Evolutionary conservation across 1,139 yeast species (phyloP), one percentile per base, ranked within the genome.

Genomic region (Sugiyamaella xylanicola): DNA sequence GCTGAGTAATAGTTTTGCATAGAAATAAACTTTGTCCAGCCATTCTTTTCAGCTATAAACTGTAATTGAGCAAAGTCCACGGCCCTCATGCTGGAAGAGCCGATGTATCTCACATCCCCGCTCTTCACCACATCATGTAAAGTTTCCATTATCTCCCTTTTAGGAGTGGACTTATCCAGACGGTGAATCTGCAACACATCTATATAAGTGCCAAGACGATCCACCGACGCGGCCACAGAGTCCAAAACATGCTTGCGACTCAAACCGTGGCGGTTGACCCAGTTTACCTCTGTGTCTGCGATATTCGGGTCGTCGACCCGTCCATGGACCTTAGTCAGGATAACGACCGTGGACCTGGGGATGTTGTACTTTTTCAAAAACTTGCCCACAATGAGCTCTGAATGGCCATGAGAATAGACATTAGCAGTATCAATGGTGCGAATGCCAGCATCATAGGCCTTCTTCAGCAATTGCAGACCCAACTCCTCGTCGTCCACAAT

Each of bases 121-220:
- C 69, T 60, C 56, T 75, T 75, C 27, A 82, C 80, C 36, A 79
- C 73, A 61, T 78, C 82, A 61, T 82, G 78, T 59, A 83, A 71
- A 1, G 85, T 78, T 59, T 69, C 74, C 85, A 83, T 81, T 41
- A 77, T 77, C 61, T 83, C 86, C 55, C 74, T 75, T 51, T 73
- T 72, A 42, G 81, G 78, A 4, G 77, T 73, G 0, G 68, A 63
- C 32, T 63, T 59, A 60, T 82, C 86, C 36, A 72, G 72, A 56
- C 85, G 71, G 70, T 89, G 97, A 67, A 89, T 75, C 70, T 87
- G 88, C 0, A 88, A 87, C 62, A 88, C 74, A 69, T 90, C 96
- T 60, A 90, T 72, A 66, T 87, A 87, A 0, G 95, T 86, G 16
- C 80, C 70, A 55, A 90, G 76, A 56, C 96, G 74, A 50, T 79